Conservation (phyloP, 1,139 yeast species). For the Yamadazyma jaroonii region DNA sequence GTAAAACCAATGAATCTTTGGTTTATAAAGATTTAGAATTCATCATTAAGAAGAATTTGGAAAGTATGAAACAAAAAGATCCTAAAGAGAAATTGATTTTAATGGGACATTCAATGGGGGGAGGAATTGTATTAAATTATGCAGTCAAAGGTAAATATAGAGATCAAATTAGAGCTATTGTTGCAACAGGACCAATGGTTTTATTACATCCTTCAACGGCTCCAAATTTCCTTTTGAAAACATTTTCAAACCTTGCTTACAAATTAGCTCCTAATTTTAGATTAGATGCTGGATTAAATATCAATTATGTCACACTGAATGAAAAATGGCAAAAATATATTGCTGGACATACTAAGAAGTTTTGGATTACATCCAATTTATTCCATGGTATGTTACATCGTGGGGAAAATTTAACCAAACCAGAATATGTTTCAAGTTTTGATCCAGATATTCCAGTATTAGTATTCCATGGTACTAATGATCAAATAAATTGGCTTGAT, state of each 20-base stretch:
- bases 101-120: constrained; percentile 96
- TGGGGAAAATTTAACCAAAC: constrained; percentile 51
- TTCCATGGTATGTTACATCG: constrained; percentile 65
- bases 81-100: constrained; percentile 54
- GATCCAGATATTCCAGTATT: constrained; percentile 45
- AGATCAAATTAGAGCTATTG: constrained; percentile 52
- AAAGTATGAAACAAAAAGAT: constrained; percentile 22
- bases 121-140: constrained; percentile 76
- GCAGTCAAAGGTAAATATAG: constrained; percentile 62
- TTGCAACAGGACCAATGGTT: constrained; percentile 69
- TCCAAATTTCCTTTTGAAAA: constrained; percentile 50
- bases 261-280: constrained; percentile 50
- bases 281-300: constrained; percentile 55
- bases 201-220: constrained; percentile 54
- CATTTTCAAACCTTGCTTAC: constrained; percentile 47
- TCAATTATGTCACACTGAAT: constrained; percentile 57
- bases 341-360: constrained; percentile 32
- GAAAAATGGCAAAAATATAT: constrained; percentile 46
- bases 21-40: constrained; percentile 70
- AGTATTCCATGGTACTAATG: constrained; percentile 43
- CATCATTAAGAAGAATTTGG: constrained; percentile 43
- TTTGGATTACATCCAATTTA: constrained; percentile 40
- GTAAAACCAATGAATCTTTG: constrained; percentile 62
- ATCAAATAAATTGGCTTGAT: constrained; percentile 51
- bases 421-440: constrained; percentile 41